A percentile compares a stretch with the other conserved stretches of the same genome.
Evolutionary conservation across 2,329 filamentous ascomycete genomes (phyloP).

Genomic region (Penicillium sp.): DNA sequence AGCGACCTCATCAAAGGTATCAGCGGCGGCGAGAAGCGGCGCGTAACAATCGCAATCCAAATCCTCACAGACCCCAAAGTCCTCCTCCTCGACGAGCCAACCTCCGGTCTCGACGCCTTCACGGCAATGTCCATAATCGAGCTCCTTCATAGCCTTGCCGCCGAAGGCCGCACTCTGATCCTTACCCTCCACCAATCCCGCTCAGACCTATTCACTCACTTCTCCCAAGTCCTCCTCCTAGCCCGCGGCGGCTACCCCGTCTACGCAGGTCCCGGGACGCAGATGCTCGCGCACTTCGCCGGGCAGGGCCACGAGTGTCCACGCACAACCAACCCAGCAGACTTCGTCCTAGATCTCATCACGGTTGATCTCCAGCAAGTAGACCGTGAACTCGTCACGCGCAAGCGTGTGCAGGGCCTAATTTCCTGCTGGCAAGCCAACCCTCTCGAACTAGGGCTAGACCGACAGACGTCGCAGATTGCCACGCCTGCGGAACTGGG

Average conservation of each 20-base stretch:
- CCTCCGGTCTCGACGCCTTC: conserved; percentile 67
- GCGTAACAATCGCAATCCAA: conserved; percentile 69
- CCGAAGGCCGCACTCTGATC: conserved; percentile 64
- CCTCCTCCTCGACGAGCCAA: conserved; percentile 65
- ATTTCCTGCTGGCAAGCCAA: conserved; percentile 47
- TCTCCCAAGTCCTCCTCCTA: conserved; percentile 62
- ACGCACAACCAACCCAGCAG: conserved; percentile 63
- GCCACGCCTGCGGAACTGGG: conserved; percentile 65
- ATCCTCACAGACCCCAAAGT: conserved; percentile 67
- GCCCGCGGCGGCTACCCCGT: conserved; percentile 61
- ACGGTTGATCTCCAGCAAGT: conserved; percentile 65
- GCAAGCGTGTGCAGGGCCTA: conserved; percentile 53
- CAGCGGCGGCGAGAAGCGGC: conserved; percentile 67
- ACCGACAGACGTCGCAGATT: conserved; percentile 37
- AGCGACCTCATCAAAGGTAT: conserved; percentile 67
- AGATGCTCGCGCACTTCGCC: conserved; percentile 59
- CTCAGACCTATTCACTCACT: conserved; percentile 62
- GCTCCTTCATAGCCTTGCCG: conserved; percentile 60
- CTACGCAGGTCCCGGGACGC: conserved; percentile 54
- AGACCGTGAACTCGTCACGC: conserved; percentile 53
- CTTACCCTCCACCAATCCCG: conserved; percentile 72
- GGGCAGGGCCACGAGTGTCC: conserved; percentile 57
- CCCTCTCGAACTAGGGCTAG: conserved; percentile 10
- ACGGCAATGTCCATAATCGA: conserved; percentile 69
- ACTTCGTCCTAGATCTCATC: conserved; percentile 68